phyloP scores from a whole-genome alignment of 176 grass and related monocot genomes.

The Rhynchospora breviuscula region DNA sequence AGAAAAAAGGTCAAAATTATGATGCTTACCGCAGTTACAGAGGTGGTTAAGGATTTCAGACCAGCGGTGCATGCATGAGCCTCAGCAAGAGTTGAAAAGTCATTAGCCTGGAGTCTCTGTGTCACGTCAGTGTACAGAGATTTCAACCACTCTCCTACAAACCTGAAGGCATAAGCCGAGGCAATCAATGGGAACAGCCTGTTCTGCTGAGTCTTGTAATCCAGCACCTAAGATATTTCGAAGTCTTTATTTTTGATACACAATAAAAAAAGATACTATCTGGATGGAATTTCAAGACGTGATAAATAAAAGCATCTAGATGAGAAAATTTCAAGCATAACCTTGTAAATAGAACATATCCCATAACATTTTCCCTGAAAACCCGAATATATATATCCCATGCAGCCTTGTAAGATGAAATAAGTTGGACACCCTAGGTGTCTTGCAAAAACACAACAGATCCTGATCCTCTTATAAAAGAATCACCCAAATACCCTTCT shows the following conservation, averaged over 20 bases:
- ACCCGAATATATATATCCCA: neutral
- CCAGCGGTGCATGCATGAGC: constrained; percentile 97
- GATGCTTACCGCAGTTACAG: constrained; percentile 72
- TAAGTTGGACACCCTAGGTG: neutral
- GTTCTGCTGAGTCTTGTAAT: constrained; percentile 98
- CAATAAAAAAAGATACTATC: constrained; percentile 11
- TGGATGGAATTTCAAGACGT: neutral
- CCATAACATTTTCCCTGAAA: neutral
- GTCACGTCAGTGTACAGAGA: constrained; percentile 91
- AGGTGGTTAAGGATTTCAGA: constrained; percentile 87
- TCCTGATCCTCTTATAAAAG: neutral
- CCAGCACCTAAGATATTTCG: constrained; percentile 62
- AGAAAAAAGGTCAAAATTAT: neutral
- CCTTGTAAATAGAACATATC: neutral
- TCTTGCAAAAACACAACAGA: neutral
- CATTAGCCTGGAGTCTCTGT: constrained; percentile 72
- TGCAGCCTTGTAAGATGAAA: neutral
- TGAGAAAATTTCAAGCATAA: neutral
- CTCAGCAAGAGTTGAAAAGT: constrained; percentile 90
- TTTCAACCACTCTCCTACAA: constrained; percentile 95
- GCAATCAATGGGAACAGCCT: constrained; percentile 93
- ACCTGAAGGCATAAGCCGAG: constrained; percentile 94
- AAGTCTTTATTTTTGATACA: constrained; percentile 18
- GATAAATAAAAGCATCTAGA: neutral
- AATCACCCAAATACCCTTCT: neutral